A percentile compares a stretch with the other conserved stretches of the same genome.
phyloP scores from a whole-genome alignment of 352 stramenopile genomes.

The Aphanomyces invadans region DNA sequence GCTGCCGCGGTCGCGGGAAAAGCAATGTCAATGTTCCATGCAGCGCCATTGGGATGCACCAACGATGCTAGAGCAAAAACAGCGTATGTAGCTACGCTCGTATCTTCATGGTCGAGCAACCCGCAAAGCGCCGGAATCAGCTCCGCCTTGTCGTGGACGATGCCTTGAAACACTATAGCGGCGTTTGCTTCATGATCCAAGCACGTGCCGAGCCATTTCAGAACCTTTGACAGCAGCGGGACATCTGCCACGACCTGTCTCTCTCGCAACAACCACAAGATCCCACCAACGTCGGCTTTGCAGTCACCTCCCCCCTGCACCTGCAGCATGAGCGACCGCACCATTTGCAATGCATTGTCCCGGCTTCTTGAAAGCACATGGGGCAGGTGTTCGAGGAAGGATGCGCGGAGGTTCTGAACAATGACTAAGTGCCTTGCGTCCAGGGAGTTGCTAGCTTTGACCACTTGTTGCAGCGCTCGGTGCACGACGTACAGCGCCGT shows the following conservation, averaged over 20 bases:
- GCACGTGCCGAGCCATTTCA: conserved; percentile 78
- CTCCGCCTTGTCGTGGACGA: not conserved
- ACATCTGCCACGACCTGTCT: not conserved
- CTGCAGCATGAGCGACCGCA: conserved; percentile 5
- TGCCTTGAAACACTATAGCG: not conserved
- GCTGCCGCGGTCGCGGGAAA: conserved; percentile 54
- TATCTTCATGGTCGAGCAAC: not conserved
- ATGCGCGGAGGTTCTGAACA: not conserved
- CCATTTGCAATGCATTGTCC: conserved; percentile 3
- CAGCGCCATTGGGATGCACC: conserved; percentile 54
- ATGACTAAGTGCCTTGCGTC: too few relatives aligned
- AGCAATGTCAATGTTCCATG: conserved; percentile 39
- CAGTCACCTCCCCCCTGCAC: not conserved
- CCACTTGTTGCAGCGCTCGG: not conserved
- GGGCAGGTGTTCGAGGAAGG: not conserved
- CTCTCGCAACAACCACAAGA: not conserved
- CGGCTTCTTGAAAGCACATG: not conserved
- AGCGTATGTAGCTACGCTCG: conserved; percentile 37
- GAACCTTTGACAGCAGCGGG: conserved; percentile 37
- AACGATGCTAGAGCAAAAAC: conserved; percentile 62
- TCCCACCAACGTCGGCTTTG: not conserved
- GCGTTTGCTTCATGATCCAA: conserved; percentile 33
- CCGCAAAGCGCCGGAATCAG: not conserved
- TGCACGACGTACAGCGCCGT: conserved; percentile 8
- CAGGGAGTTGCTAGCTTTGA: not conserved